A percentile compares a stretch with the other conserved stretches of the same genome.
Evolutionary conservation across 2,329 filamentous ascomycete species (phyloP).

Genomic region (Hypoxylon sp.): DNA sequence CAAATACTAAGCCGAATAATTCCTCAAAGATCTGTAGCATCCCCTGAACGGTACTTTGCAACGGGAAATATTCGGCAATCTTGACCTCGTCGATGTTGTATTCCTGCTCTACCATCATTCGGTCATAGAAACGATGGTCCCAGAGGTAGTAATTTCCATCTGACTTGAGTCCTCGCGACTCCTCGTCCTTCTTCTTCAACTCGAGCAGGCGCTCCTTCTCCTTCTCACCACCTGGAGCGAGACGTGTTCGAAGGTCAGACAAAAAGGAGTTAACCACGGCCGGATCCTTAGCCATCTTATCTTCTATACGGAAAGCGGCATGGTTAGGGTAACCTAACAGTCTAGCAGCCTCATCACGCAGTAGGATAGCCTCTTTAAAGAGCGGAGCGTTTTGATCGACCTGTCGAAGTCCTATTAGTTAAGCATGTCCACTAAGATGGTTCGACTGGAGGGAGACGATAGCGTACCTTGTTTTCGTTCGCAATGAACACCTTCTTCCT

Average conservation of each 20-base stretch:
- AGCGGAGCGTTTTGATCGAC: slow-evolving; percentile 78
- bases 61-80: slow-evolving; percentile 87
- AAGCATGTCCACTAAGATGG: neutral
- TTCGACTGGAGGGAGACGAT: neutral
- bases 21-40: slow-evolving; percentile 89
- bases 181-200: slow-evolving; percentile 78
- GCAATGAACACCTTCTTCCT: slow-evolving; percentile 77
- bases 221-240: slow-evolving; percentile 76
- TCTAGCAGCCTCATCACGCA: slow-evolving; percentile 83
- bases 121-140: slow-evolving; percentile 85
- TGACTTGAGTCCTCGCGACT: slow-evolving; percentile 68
- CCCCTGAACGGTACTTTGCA: slow-evolving; percentile 77
- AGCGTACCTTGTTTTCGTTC: slow-evolving; percentile 80
- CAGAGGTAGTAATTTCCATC: slow-evolving; percentile 84
- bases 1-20: slow-evolving; percentile 83
- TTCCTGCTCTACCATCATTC: slow-evolving; percentile 83
- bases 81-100: slow-evolving; percentile 83
- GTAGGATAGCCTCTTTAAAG: slow-evolving; percentile 79
- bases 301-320: slow-evolving; percentile 80
- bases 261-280: slow-evolving; percentile 80
- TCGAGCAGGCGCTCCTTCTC: slow-evolving; percentile 78
- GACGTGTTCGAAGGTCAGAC: slow-evolving; percentile 74
- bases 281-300: slow-evolving; percentile 87
- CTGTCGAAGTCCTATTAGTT: slow-evolving; percentile 50
- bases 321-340: slow-evolving; percentile 83